Evolutionary conservation across 169 alveolate genomes (phyloP).

Genomic region (Blepharisma undulans): DNA sequence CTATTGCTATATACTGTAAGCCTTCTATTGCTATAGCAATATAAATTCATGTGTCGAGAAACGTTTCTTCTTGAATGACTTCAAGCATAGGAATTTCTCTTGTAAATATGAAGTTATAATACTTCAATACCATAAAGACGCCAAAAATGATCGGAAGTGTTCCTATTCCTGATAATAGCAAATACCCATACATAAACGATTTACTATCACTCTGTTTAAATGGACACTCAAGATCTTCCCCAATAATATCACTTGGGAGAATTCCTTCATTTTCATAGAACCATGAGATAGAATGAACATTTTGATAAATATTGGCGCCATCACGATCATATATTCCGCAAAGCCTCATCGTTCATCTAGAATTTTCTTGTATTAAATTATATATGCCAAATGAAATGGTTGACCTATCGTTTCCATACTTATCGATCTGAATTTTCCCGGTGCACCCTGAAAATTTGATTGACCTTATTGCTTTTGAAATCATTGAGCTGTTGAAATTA

Average conservation of each 20-base stretch:
- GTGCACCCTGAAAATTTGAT: neutral
- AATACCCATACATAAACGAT: neutral
- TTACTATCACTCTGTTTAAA: neutral
- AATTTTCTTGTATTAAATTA: neutral
- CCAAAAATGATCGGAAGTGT: neutral
- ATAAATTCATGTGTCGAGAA: constrained; percentile 11
- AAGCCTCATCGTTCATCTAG: neutral
- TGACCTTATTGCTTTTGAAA: neutral
- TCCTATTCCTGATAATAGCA: neutral
- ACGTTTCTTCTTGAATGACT: neutral
- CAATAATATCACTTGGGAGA: neutral
- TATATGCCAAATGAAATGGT: neutral
- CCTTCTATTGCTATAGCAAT: neutral
- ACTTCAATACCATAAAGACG: neutral
- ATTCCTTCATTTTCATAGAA: neutral
- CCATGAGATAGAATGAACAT: neutral
- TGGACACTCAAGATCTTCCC: neutral
- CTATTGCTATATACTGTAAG: constrained; percentile 35
- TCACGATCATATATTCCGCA: neutral
- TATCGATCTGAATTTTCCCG: neutral
- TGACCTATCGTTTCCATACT: neutral
- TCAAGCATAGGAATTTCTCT: neutral
- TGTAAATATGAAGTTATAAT: neutral
- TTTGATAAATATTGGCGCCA: neutral
- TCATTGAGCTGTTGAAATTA: neutral